Evolutionary conservation across 2,329 filamentous ascomycete genomes (phyloP), one percentile per base, ranked within the genome.

Genomic region (Microsporum canis): DNA sequence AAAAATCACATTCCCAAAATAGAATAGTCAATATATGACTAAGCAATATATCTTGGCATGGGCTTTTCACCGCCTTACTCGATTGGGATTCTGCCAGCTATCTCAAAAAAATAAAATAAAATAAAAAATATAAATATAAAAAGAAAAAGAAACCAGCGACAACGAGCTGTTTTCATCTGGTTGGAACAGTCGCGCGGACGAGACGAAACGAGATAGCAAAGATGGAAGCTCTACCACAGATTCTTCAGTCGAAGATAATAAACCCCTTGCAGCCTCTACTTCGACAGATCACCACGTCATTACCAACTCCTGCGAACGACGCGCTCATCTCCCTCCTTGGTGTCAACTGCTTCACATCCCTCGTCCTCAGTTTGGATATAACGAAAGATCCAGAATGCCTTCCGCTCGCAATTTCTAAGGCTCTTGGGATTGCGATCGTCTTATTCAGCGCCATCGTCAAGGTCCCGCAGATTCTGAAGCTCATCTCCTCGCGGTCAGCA

Each of bases 401-500:
- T 69, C 94, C 94, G 72, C 85, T 96, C 58, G 91, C 86, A 67
- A 83, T 97, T 71, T 95, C 89, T 71, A 99, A 99, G 78, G 90
- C 82, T 2, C 85, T 99, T 14, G 92, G 94, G 61, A 87, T 97
- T 68, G 94, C 86, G 73, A 99, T 99, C 76, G 91, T 99, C 71
- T 87, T 83, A 67, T 90, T 91, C 59, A 91, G 88, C 33, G 86
- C 89, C 60, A 85, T 97, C 68, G 91, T 99, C 79, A 99, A 99
- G 79, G 85, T 99, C 31, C 94, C 94, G 0, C 94, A 99, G 79
- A 92, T 99, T 72, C 75, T 96, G 74, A 99, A 99, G 80, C 85
- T 99, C 58, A 76, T 94, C 70, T 81, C 81, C 70, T 91, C 89
- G 56, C 83, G 85, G 69, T 96, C 90, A 57, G 85, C 91, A 33